These are phyloP conservation scores for Globisporangium okanoganense DNA, from an alignment of 352 stramenopile genomes.

Conservation along the genomic window DNA sequence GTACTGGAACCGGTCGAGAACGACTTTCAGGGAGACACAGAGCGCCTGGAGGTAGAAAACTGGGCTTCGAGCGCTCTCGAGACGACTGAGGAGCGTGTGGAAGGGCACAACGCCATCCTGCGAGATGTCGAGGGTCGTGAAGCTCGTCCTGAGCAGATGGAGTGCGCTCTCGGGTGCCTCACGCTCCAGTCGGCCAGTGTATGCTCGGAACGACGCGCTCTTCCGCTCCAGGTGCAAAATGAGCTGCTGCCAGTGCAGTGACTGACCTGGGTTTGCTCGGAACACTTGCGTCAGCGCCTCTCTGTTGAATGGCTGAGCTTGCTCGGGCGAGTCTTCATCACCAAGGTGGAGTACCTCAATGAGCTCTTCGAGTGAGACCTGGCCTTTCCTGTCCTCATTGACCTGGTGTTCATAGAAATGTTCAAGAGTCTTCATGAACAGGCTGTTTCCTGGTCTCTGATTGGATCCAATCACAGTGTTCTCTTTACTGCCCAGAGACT, in stretches of 20 bases:
- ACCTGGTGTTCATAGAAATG: constrained; percentile 24
- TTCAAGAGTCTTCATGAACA: constrained; percentile 12
- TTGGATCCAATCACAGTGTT: neutral
- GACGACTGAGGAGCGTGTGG: constrained; percentile 27
- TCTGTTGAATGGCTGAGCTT: constrained; percentile 2
- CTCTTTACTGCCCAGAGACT: neutral
- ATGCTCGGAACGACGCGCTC: constrained; percentile 31
- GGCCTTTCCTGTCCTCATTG: neutral
- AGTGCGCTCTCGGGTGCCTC: constrained; percentile 20
- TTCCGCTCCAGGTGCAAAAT: constrained; percentile 37
- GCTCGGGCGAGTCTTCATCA: neutral
- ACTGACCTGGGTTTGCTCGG: constrained; percentile 10
- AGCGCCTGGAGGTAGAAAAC: constrained; percentile 25
- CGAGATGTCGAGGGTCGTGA: constrained; percentile 36
- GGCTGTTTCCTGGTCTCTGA: neutral
- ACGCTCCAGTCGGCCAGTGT: constrained; percentile 27
- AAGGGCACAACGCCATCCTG: constrained; percentile 42
- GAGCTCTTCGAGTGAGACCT: constrained; percentile 10
- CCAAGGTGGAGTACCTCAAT: neutral
- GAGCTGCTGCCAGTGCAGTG: constrained; percentile 63
- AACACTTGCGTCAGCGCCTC: constrained; percentile 15
- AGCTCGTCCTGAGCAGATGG: constrained; percentile 24
- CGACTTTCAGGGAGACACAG: constrained; percentile 21
- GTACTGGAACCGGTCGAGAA: constrained; percentile 10
- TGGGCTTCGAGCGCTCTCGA: constrained; percentile 18